These are phyloP conservation scores for Globisporangium takayamanum DNA, from an alignment of 352 stramenopile genomes.

Conservation along the genomic window DNA sequence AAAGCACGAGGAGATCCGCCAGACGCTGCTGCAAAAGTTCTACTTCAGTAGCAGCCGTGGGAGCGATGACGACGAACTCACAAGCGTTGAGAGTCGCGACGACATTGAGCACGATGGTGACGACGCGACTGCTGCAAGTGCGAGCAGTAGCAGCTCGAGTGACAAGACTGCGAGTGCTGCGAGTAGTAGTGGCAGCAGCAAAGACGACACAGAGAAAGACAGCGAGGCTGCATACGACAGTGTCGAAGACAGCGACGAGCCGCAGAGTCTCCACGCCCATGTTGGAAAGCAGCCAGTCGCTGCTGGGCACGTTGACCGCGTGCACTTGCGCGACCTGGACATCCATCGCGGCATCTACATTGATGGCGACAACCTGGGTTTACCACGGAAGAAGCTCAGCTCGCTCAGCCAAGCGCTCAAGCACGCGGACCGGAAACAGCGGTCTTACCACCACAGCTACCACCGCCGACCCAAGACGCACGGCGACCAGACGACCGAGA, in stretches of 20 bases:
- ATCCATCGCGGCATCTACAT: constrained; percentile 32
- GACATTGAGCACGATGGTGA: background rate
- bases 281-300: constrained; percentile 14
- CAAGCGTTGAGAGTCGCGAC: constrained; percentile 9
- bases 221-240: constrained; percentile 1
- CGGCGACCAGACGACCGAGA: constrained; percentile 14
- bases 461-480: constrained; percentile 16
- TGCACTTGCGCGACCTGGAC: constrained; percentile 25
- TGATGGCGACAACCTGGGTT: constrained; percentile 19
- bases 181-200: background rate
- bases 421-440: constrained; percentile 37
- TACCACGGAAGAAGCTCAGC: constrained; percentile 37
- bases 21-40: constrained; percentile 38
- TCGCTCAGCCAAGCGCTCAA: constrained; percentile 32
- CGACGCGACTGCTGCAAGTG: background rate
- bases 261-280: constrained; percentile 3
- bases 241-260: background rate
- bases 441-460: constrained; percentile 26
- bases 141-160: background rate
- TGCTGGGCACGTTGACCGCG: constrained; percentile 18
- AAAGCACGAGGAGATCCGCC: constrained; percentile 35
- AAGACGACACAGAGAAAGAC: background rate
- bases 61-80: constrained; percentile 7
- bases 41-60: constrained; percentile 29
- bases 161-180: background rate